Evolutionary conservation across 2,329 filamentous ascomycete species (phyloP), one percentile per base, ranked within the genome.

Genomic region (Drechslerella dactyloides): DNA sequence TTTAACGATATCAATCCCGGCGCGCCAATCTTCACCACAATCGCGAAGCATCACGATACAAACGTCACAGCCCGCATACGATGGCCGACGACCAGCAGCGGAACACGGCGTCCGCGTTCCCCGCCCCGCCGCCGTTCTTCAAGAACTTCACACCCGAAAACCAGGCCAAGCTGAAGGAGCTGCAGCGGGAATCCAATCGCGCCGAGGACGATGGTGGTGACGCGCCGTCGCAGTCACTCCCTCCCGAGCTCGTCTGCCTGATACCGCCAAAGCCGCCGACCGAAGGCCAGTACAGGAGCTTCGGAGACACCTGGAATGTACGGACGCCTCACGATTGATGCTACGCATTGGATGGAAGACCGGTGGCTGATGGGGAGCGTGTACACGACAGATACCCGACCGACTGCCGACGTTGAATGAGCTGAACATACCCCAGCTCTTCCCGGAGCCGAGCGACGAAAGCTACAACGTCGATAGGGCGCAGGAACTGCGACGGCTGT

Each of bases 71-170:
- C n/a, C 35, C 30, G 19, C 33, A 4, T n/a, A 21, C n/a, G 8
- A 73, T 73, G 69, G 62, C 61, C 11, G 69, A 73, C 37, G 69
- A 73, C 23, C 80, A 74, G 76, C 77, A 76, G 23, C 50, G 61
- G 24, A 61, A 60, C 75, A 80, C 60, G 76, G 84, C 87, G 24
- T 86, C 89, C 23, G 86, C 88, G 44, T 96, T 92, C 78, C 93
- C 94, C 23, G 86, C 89, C 58, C 94, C 94, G 24, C 94, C 94
- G 24, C 88, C 89, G 0, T 96, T 97, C 81, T 97, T 90, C 87
- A 88, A 89, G 75, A 85, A 90, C 79, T 97, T 97, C 80, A 96
- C 91, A 0, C 79, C 86, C 1, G 86, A 89, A 27, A 96, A 93
- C 77, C 77, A 90, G 58, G 81, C 85, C 13, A 86, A 86, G 53